A percentile compares a stretch with the other conserved stretches of the same genome.
Evolutionary conservation across 2,329 filamentous ascomycete genomes (phyloP).

Genomic region (Lachnellula occidentalis): DNA sequence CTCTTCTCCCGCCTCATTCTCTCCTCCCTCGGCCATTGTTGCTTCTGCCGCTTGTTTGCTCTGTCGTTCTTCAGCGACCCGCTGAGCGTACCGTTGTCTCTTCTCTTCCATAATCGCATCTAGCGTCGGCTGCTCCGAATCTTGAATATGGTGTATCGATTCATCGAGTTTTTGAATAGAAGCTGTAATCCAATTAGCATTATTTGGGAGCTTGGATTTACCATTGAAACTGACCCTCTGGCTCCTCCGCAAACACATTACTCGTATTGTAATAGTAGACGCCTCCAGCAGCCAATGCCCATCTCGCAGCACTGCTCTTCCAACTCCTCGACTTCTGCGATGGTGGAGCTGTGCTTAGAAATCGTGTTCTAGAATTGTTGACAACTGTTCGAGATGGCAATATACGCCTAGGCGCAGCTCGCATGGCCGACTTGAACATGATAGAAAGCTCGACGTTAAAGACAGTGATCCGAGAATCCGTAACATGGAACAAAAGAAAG

Average conservation of each 20-base stretch:
- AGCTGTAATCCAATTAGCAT: conserved; percentile 22
- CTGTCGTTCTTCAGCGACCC: conserved; percentile 24
- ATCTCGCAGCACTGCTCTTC: conserved; percentile 70
- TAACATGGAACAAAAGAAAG: conserved; percentile 22
- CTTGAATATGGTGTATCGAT: conserved; percentile 31
- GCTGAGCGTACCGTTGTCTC: conserved; percentile 34
- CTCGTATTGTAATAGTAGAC: conserved; percentile 96
- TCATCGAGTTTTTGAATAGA: conserved; percentile 33
- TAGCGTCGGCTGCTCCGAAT: conserved; percentile 57
- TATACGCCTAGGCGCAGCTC: conserved; percentile 23
- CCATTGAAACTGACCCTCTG: conserved; percentile 53
- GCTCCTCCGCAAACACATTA: conserved; percentile 78
- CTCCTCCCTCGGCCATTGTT: conserved; percentile 18
- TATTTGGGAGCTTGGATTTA: not conserved
- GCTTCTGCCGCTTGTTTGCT: conserved; percentile 16
- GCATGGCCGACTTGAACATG: conserved; percentile 27
- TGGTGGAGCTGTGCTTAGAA: conserved; percentile 50
- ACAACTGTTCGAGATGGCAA: conserved; percentile 13
- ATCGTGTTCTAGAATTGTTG: conserved; percentile 37
- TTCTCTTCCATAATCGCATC: conserved; percentile 63
- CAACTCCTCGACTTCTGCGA: conserved; percentile 69
- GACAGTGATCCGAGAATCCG: conserved; percentile 4
- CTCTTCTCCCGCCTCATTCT: conserved; percentile 17
- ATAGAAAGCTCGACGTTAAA: conserved; percentile 1
- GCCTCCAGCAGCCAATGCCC: conserved; percentile 68